phyloP scores from a whole-genome alignment of 768 basidiomycete species.

The Suillus variegatus region DNA sequence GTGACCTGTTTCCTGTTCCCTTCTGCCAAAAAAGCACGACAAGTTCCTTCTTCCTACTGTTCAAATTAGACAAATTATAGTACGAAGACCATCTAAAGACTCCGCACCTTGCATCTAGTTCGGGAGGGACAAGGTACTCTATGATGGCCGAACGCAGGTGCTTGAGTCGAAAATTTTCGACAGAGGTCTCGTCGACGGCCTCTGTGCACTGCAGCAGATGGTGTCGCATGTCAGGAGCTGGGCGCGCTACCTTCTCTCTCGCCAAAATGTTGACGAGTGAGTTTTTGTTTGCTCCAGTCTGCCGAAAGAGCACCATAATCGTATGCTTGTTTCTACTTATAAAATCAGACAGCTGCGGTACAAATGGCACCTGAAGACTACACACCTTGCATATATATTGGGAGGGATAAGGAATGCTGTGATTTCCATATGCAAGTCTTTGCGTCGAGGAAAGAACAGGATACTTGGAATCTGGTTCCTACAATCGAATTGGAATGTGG shows the following conservation, averaged over 20 bases:
- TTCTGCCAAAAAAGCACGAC: slow-evolving; percentile 43
- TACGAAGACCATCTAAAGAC: neutral
- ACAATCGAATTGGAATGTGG: neutral
- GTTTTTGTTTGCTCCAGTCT: slow-evolving; percentile 37
- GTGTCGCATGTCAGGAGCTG: neutral
- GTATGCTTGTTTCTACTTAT: neutral
- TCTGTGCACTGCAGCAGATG: neutral
- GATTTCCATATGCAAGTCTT: slow-evolving; percentile 24
- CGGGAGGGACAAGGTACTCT: slow-evolving; percentile 13
- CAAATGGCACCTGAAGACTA: neutral
- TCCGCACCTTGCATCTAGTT: neutral
- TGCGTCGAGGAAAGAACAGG: slow-evolving; percentile 42
- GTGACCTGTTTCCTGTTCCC: slow-evolving; percentile 34
- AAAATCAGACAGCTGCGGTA: neutral
- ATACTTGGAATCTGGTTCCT: slow-evolving; percentile 19
- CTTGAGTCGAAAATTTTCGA: slow-evolving; percentile 26
- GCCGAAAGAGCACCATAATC: slow-evolving; percentile 42
- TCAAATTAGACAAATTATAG: neutral
- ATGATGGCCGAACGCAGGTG: slow-evolving; percentile 20
- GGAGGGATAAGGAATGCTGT: slow-evolving; percentile 15
- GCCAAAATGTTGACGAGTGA: slow-evolving; percentile 40
- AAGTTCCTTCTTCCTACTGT: slow-evolving; percentile 13
- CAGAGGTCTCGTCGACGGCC: slow-evolving; percentile 17
- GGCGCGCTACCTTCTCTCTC: slow-evolving; percentile 14
- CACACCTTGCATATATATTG: neutral